A percentile compares a stretch with the other conserved stretches of the same genome.
Evolutionary conservation across 2,329 filamentous ascomycete genomes (phyloP).

Genomic region (Pestalotiopsis sp.): DNA sequence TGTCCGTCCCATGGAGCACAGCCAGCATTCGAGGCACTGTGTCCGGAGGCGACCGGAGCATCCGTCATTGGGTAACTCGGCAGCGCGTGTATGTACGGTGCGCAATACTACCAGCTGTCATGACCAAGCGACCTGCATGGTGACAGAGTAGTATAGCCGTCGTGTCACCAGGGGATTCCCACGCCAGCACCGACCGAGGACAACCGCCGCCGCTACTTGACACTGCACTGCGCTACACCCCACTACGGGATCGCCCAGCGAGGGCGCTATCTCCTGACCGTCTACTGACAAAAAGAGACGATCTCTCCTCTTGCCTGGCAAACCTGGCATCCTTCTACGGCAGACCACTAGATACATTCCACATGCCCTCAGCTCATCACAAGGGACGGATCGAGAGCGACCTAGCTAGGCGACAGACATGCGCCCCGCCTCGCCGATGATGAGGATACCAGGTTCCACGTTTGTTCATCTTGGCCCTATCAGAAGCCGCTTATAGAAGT

Average conservation of each 20-base stretch:
- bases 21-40: background rate
- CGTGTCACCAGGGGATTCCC: background rate
- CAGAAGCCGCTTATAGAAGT: background rate
- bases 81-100: background rate
- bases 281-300: constrained; percentile 1
- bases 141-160: background rate
- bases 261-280: constrained; percentile 3
- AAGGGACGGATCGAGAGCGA: background rate
- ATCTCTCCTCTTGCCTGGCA: background rate
- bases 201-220: background rate
- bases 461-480: background rate
- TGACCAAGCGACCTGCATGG: background rate
- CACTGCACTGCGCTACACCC: background rate
- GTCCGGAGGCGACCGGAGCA: background rate
- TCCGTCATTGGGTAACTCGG: background rate
- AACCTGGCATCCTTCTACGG: background rate
- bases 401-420: constrained; percentile 1
- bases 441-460: background rate
- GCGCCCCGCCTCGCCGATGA: background rate
- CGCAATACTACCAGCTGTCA: background rate
- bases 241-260: constrained; percentile 9
- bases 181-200: background rate
- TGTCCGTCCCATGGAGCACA: background rate
- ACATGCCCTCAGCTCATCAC: constrained; percentile 3
- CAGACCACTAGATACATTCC: background rate